A percentile compares a stretch with the other conserved stretches of the same genome.
These are phyloP conservation scores for Boechera stricta DNA, from an alignment of 345 rosid species.

Conservation along the genomic window DNA sequence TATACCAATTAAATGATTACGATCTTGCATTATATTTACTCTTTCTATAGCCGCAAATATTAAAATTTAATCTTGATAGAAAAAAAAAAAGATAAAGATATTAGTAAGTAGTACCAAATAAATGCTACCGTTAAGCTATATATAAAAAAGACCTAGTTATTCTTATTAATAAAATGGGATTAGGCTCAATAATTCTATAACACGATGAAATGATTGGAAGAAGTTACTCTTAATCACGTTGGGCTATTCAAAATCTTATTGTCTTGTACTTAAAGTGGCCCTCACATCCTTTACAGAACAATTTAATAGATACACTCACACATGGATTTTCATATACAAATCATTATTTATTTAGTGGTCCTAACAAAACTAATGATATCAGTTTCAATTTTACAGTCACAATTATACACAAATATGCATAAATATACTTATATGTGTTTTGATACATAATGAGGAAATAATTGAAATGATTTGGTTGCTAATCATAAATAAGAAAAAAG, in stretches of 20 bases:
- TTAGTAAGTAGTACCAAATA: conserved; percentile 15
- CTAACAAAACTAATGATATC: conserved; percentile 30
- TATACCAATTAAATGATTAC: conserved; percentile 22
- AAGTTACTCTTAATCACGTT: conserved; percentile 50
- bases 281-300: conserved; percentile 44
- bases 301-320: conserved; percentile 39
- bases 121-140: conserved; percentile 12
- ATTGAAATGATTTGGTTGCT: conserved; percentile 43
- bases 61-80: background rate
- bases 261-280: conserved; percentile 47
- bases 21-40: conserved; percentile 5
- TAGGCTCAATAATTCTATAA: conserved; percentile 42
- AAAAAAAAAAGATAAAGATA: background rate
- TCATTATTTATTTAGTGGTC: conserved; percentile 37
- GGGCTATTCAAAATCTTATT: conserved; percentile 41
- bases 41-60: background rate
- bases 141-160: conserved; percentile 13
- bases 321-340: conserved; percentile 29
- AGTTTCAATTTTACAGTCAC: conserved; percentile 11
- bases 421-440: background rate
- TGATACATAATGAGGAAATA: conserved; percentile 32
- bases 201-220: conserved; percentile 48
- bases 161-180: conserved; percentile 28
- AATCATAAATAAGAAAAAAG: conserved; percentile 30
- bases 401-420: conserved; percentile 16